A percentile compares a stretch with the other conserved stretches of the same genome.
Evolutionary conservation across 1,284 basidiomycete genomes (phyloP).

Genomic region (Puccinia polysora): DNA sequence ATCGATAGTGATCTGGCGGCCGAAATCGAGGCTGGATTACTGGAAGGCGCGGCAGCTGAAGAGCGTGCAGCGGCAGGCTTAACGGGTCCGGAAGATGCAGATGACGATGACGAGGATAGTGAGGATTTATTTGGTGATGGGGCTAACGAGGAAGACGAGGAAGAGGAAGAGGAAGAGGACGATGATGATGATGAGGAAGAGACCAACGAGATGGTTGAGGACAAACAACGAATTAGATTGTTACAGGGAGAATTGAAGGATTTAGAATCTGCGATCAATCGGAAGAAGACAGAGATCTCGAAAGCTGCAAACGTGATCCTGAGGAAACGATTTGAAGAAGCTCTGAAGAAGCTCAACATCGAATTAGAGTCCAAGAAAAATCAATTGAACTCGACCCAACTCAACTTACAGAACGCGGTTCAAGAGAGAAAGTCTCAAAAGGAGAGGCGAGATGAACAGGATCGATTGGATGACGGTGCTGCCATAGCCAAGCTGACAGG

Average conservation of each 20-base stretch:
- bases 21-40: slow-evolving; percentile 49
- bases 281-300: slow-evolving; percentile 79
- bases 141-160: slow-evolving; percentile 46
- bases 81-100: slow-evolving; percentile 45
- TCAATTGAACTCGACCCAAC: slow-evolving; percentile 31
- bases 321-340: slow-evolving; percentile 38
- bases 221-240: slow-evolving; percentile 52
- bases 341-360: slow-evolving; percentile 26
- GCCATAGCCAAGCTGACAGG: too few relatives aligned
- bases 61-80: slow-evolving; percentile 41
- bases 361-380: slow-evolving; percentile 38
- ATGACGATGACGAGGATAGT: slow-evolving; percentile 54
- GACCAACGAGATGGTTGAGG: slow-evolving; percentile 19
- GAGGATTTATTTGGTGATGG: slow-evolving; percentile 50
- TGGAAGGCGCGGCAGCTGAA: slow-evolving; percentile 43
- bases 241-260: slow-evolving; percentile 84
- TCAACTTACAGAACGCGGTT: slow-evolving; percentile 22
- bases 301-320: slow-evolving; percentile 74
- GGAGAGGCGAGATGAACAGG: not conserved
- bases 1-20: slow-evolving; percentile 51
- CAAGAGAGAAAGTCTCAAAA: not conserved
- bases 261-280: slow-evolving; percentile 76
- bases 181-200: slow-evolving; percentile 43
- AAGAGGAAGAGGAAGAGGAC: slow-evolving; percentile 46
- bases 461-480: too few relatives aligned